phyloP scores from a whole-genome alignment of 176 grass and related monocot genomes.

The Juncus inflexus region DNA sequence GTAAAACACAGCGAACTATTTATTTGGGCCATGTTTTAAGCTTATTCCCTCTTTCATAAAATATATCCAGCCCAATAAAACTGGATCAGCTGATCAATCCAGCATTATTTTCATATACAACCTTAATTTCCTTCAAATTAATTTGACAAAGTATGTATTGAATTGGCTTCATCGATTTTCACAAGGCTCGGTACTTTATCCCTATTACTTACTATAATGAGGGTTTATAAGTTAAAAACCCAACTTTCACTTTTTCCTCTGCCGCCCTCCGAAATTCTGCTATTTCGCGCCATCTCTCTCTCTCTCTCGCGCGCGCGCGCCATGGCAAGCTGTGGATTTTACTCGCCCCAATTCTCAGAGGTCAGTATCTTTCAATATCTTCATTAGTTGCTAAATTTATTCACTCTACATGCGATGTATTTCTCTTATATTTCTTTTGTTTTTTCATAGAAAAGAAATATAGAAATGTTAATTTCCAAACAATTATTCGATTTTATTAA shows the following conservation, averaged over 20 bases:
- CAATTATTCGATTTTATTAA: not conserved
- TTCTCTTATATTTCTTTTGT: not conserved
- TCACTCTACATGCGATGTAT: not conserved
- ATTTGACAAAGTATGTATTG: no score
- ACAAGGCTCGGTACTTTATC: no score
- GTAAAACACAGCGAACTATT: no score
- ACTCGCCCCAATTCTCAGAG: constrained; percentile 83
- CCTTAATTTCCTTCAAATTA: no score
- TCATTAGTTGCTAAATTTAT: not conserved
- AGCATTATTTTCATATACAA: no score
- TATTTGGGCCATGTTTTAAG: no score
- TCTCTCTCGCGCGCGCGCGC: not conserved
- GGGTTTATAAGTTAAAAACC: not conserved
- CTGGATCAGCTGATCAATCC: no score
- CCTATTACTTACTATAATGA: no score
- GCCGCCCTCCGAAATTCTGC: not conserved
- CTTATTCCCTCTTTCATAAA: no score
- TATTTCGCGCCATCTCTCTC: constrained; percentile 11
- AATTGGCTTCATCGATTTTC: no score
- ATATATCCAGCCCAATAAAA: no score
- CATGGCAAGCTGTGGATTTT: constrained; percentile 60
- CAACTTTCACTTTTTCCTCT: not conserved
- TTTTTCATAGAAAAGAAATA: no score
- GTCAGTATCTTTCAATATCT: constrained; percentile 24
- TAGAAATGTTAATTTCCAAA: not conserved